A percentile compares a stretch with the other conserved stretches of the same genome.
phyloP scores from a whole-genome alignment of 1,139 yeast genomes.

The Hyphopichia pseudoburtonii region DNA sequence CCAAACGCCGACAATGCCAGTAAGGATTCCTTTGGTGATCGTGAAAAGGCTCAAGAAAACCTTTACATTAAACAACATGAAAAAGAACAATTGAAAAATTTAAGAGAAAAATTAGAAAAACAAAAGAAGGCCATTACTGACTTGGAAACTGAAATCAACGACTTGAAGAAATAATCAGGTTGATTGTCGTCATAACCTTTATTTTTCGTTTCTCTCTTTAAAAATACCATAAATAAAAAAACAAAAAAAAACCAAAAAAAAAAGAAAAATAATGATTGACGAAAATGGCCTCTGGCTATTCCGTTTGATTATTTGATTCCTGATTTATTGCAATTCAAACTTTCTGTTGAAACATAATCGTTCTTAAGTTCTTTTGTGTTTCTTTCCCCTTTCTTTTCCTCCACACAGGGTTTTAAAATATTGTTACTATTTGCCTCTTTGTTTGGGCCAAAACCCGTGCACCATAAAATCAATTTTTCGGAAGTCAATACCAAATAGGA shows the following conservation, averaged over 20 bases:
- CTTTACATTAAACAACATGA: constrained; percentile 48
- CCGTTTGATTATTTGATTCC: neutral
- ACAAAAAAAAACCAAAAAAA: too few species aligned
- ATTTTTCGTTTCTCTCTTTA: neutral
- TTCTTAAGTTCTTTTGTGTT: too few species aligned
- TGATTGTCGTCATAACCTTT: neutral
- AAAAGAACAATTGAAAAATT: constrained; percentile 48
- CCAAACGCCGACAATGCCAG: constrained; percentile 22
- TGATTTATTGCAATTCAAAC: neutral
- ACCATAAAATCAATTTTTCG: too few species aligned
- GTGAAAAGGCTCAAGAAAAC: constrained; percentile 47
- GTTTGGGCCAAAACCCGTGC: too few species aligned
- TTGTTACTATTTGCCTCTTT: too few species aligned
- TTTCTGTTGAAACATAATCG: neutral
- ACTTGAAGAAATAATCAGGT: constrained; percentile 30
- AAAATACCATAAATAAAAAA: neutral
- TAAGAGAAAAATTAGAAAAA: constrained; percentile 45
- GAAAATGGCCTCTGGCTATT: too few species aligned
- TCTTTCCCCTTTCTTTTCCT: too few species aligned
- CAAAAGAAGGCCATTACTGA: constrained; percentile 46
- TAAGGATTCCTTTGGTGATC: constrained; percentile 39
- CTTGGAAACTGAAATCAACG: constrained; percentile 41
- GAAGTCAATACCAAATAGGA: too few species aligned
- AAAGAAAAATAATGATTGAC: too few species aligned
- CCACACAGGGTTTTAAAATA: too few species aligned